phyloP scores from a whole-genome alignment of 1,284 basidiomycete genomes.

The Naganishia sp. region DNA sequence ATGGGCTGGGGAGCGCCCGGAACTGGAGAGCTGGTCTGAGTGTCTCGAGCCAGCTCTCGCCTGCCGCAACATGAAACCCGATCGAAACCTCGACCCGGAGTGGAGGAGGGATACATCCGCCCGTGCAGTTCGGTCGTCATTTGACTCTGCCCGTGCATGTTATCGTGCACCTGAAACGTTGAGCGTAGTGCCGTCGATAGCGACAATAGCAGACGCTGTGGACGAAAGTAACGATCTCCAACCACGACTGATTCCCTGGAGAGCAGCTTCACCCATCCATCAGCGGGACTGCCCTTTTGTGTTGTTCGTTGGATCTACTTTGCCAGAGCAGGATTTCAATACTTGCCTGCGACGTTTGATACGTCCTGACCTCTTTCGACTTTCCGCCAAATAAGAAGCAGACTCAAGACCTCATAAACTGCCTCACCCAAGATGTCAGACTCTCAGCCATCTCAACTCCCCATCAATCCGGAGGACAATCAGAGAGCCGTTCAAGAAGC shows the following conservation, averaged over 20 bases:
- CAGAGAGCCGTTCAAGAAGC: conserved; percentile 47
- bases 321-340: too few relatives aligned
- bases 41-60: conserved; percentile 2
- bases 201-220: neutral
- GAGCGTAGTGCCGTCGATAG: conserved; percentile 7
- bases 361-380: too few relatives aligned
- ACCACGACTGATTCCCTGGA: neutral
- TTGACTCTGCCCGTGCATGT: neutral
- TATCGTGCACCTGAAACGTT: neutral
- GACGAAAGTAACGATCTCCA: too few relatives aligned
- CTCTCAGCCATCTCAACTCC: conserved; percentile 17
- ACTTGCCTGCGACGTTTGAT: too few relatives aligned
- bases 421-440: conserved; percentile 9
- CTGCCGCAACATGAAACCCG: neutral
- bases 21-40: neutral
- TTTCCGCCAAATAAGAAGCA: too few relatives aligned
- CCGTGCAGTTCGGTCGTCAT: neutral
- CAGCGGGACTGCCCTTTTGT: too few relatives aligned
- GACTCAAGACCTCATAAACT: too few relatives aligned
- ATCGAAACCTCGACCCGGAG: neutral
- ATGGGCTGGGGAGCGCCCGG: conserved; percentile 6
- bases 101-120: conserved; percentile 20
- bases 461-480: conserved; percentile 37
- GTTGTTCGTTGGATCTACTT: too few relatives aligned
- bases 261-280: too few relatives aligned